Percentiles rank a stretch among this genome's conserved stretches.
Conservation (phyloP, 176 grass and related monocot genomes). For the Oryza glaberrima region DNA sequence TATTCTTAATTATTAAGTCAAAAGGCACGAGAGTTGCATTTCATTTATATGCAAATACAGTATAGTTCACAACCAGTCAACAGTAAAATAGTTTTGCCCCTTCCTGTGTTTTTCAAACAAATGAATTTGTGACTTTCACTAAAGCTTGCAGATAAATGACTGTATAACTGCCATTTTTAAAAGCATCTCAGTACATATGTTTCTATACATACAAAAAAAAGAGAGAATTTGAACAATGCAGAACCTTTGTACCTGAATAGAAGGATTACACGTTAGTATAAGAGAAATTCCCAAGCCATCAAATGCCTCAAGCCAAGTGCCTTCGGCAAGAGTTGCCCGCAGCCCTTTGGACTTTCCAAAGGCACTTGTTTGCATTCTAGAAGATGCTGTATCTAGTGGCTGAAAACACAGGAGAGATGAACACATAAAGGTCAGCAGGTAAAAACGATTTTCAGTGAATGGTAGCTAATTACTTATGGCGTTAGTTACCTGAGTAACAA, state of each 20-base stretch:
- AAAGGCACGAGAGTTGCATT: neutral
- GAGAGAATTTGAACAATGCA: neutral
- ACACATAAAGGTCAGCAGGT: constrained; percentile 28
- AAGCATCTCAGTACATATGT: neutral
- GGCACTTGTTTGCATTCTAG: constrained; percentile 98
- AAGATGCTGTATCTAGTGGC: constrained; percentile 93
- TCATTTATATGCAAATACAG: neutral
- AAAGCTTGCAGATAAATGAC: neutral
- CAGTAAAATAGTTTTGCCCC: neutral
- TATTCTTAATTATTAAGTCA: neutral
- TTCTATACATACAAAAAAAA: neutral
- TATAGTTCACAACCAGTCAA: neutral
- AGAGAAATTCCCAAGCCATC: constrained; percentile 94
- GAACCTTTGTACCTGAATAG: constrained; percentile 82
- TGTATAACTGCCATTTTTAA: constrained; percentile 1
- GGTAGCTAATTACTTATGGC: neutral
- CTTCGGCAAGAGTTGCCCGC: constrained; percentile 74
- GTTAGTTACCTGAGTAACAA: constrained; percentile 73
- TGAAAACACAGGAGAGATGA: constrained; percentile 31
- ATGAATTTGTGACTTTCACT: neutral
- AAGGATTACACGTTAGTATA: constrained; percentile 91
- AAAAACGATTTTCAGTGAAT: constrained; percentile 4
- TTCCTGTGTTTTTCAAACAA: neutral
- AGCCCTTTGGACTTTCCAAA: constrained; percentile 96
- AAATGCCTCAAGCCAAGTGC: constrained; percentile 85